A percentile compares a stretch with the other conserved stretches of the same genome.
Conservation (phyloP, 257 asterid genomes). For the Orobanche coerulescens region DNA sequence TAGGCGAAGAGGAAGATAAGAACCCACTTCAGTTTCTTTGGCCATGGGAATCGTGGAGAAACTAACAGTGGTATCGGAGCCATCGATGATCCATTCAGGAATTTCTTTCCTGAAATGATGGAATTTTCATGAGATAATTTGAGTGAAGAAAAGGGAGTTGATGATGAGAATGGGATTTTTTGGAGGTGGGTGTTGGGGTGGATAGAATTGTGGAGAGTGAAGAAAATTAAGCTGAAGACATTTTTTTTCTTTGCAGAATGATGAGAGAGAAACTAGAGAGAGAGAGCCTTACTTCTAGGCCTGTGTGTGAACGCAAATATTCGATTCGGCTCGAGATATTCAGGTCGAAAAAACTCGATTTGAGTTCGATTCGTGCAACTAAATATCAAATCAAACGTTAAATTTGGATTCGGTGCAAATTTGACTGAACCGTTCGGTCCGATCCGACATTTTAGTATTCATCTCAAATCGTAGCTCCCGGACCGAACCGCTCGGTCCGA, state of each 20-base stretch:
- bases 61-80: constrained; percentile 40
- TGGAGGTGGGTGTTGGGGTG: constrained; percentile 30
- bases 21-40: constrained; percentile 78
- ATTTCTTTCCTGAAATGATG: constrained; percentile 47
- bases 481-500: too few species aligned
- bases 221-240: constrained; percentile 37
- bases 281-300: too few species aligned
- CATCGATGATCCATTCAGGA: constrained; percentile 53
- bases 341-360: too few species aligned
- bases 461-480: too few species aligned
- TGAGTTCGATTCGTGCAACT: too few species aligned
- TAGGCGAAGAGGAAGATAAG: constrained; percentile 74
- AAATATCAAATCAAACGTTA: too few species aligned
- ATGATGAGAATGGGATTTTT: constrained; percentile 21
- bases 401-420: too few species aligned
- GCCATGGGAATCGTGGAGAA: constrained; percentile 45
- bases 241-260: constrained; percentile 12
- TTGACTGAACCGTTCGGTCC: too few species aligned
- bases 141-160: constrained; percentile 18
- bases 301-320: too few species aligned
- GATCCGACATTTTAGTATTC: too few species aligned
- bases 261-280: constrained; percentile 7
- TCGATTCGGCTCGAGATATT: too few species aligned
- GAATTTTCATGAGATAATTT: constrained; percentile 17
- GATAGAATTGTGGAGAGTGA: constrained; percentile 28